Conservation (phyloP, 805 yeast species). For the Lachancea fermentati region DNA sequence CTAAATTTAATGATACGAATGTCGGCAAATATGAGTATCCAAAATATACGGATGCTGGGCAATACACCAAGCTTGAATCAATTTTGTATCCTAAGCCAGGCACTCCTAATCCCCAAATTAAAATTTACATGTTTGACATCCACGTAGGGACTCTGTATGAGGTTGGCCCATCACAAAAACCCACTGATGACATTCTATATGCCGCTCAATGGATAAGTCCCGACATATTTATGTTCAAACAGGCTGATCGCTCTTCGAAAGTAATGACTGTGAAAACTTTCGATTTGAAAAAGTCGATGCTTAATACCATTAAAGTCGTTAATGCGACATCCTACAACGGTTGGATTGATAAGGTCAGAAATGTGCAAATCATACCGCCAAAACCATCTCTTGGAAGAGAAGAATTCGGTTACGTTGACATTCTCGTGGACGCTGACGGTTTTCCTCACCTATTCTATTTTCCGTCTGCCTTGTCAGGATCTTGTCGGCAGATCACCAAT, state of each 20-base stretch:
- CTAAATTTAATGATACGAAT: constrained; percentile 52
- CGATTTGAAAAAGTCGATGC: constrained; percentile 28
- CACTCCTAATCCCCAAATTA: constrained; percentile 48
- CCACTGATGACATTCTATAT: constrained; percentile 42
- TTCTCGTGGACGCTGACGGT: constrained; percentile 45
- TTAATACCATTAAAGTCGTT: constrained; percentile 39
- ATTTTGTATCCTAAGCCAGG: constrained; percentile 77
- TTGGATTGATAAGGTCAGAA: constrained; percentile 54
- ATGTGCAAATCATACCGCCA: constrained; percentile 36
- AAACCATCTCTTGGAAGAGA: constrained; percentile 25
- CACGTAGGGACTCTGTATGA: constrained; percentile 17
- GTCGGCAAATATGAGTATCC: constrained; percentile 52
- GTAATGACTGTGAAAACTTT: constrained; percentile 44
- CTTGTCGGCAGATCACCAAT: constrained; percentile 38
- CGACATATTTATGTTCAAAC: constrained; percentile 47
- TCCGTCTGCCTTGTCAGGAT: constrained; percentile 36
- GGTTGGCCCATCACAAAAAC: constrained; percentile 21
- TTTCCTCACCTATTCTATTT: constrained; percentile 63
- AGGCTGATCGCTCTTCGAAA: constrained; percentile 59
- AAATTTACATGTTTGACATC: constrained; percentile 41
- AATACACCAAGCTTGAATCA: constrained; percentile 42
- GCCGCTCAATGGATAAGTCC: constrained; percentile 55
- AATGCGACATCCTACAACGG: constrained; percentile 44
- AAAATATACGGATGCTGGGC: constrained; percentile 36
- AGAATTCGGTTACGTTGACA: constrained; percentile 56